A percentile compares a stretch with the other conserved stretches of the same genome.
phyloP scores from a whole-genome alignment of 2,329 filamentous ascomycete genomes.

The Penicillium digitatum region DNA sequence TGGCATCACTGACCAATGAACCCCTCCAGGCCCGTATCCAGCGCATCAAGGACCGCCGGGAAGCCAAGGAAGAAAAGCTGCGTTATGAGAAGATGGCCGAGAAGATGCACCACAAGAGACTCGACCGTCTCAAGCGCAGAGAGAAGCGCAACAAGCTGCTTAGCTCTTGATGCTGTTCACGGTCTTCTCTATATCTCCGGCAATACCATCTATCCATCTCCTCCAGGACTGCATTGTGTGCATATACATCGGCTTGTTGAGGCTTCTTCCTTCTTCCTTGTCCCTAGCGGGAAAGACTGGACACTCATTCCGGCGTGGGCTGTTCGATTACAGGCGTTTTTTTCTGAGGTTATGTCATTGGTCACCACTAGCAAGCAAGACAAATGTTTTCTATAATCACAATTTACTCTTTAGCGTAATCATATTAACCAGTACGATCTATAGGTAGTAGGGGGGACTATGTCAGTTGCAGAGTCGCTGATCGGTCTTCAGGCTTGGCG shows the following conservation, averaged over 20 bases:
- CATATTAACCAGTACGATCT: too few relatives aligned
- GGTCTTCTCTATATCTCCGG: constrained; percentile 8
- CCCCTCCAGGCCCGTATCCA: constrained; percentile 65
- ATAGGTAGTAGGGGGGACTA: neutral
- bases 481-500: constrained; percentile 1
- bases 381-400: constrained; percentile 3
- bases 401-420: neutral
- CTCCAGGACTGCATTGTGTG: constrained; percentile 1
- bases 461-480: neutral
- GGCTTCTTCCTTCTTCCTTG: neutral
- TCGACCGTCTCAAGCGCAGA: constrained; percentile 87
- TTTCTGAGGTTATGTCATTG: constrained; percentile 14
- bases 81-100: constrained; percentile 90
- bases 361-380: constrained; percentile 9
- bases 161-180: constrained; percentile 36
- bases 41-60: constrained; percentile 77
- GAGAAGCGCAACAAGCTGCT: constrained; percentile 75
- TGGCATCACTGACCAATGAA: neutral
- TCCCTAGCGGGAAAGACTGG: constrained; percentile 2
- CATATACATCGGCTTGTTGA: constrained; percentile 1
- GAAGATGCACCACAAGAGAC: constrained; percentile 95
- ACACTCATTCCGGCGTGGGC: constrained; percentile 4
- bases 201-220: neutral
- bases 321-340: constrained; percentile 18
- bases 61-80: constrained; percentile 87